phyloP scores from a whole-genome alignment of 2,329 filamentous ascomycete species.

The Escovopsis weberi region DNA sequence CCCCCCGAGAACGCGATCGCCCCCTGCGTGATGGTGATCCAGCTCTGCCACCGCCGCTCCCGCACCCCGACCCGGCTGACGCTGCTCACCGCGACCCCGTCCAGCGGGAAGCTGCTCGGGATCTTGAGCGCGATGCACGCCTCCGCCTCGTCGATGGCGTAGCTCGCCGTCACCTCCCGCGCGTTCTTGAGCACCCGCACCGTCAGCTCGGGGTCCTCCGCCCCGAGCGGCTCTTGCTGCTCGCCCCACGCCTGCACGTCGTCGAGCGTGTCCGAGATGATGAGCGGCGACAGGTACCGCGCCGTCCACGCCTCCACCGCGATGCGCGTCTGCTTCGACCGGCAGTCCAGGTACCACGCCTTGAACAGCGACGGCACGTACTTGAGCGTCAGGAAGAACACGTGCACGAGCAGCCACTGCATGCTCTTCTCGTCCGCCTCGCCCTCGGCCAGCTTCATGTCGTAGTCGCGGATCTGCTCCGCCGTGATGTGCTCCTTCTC shows the following conservation, averaged over 20 bases:
- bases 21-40: constrained; percentile 77
- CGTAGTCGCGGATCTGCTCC: constrained; percentile 41
- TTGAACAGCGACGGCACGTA: constrained; percentile 68
- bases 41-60: constrained; percentile 84
- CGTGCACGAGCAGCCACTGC: constrained; percentile 70
- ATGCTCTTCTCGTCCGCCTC: constrained; percentile 57
- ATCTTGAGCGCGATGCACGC: constrained; percentile 73
- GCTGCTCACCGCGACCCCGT: constrained; percentile 60
- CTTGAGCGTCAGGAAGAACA: constrained; percentile 72
- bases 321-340: constrained; percentile 64
- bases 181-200: constrained; percentile 60
- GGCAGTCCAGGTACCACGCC: constrained; percentile 70
- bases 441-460: constrained; percentile 35
- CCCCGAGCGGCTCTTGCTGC: constrained; percentile 31
- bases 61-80: constrained; percentile 74
- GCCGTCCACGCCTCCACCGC: constrained; percentile 76
- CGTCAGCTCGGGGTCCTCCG: constrained; percentile 40
- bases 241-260: constrained; percentile 55
- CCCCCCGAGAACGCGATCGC: constrained; percentile 90
- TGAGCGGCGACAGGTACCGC: constrained; percentile 61
- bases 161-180: constrained; percentile 68
- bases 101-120: constrained; percentile 69
- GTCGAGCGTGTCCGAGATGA: constrained; percentile 50
- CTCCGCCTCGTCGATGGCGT: constrained; percentile 75
- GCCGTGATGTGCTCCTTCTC: constrained; percentile 48